Base-by-base conservation (phyloP, 2,329 filamentous ascomycete genomes). In the Calonectria multiphialidica region DNA sequence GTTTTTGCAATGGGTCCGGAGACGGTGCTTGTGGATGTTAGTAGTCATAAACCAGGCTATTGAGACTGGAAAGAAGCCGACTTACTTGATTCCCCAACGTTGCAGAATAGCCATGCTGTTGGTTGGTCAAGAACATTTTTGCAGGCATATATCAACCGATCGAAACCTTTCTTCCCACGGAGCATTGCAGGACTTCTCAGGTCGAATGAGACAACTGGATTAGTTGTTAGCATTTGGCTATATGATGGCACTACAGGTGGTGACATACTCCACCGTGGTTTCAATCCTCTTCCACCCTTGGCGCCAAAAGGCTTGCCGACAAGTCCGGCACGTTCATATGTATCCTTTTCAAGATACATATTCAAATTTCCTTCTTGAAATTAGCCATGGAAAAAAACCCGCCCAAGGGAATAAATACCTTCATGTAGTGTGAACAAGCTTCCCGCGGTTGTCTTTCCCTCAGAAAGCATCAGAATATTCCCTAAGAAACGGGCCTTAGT, bases 261-360 rank as follows among this genome's bases (percentile, higher is more conserved):
- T 5, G 42, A 81, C 88, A 65, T 88, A 97, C 95, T 82, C 89
- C 94, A 98, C 83, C 94, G 88, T 66, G 92, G 90, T 80, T 93
- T 95, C 57, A 90, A 80, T 1, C 88, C 88, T 23, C 90, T 86
- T 71, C 86, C 87, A 8, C 90, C 90, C 75, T 91, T 92, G 50
- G 85, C 83, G 2, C 89, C 90, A 68, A 91, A 85, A 21, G 93
- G 89, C 74, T 91, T 92, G 1, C 96, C 96, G 1, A 92, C 90
- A 0, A 99, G 87, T 0, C 97, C 97, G 57, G 93, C 92, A 59
- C 93, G 90, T 82, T 98, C 95, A 82, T 96, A 98, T 0, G 90
- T 92, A 66, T 95, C 92, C 76, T 93, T 95, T 74, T 95, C 93
- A 30, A 98, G 87, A 77, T 95, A 93, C 77, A 99, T 88, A 5